Base-by-base conservation (phyloP, 2,329 filamentous ascomycete genomes). In the Chaetomiaceae sp. region DNA sequence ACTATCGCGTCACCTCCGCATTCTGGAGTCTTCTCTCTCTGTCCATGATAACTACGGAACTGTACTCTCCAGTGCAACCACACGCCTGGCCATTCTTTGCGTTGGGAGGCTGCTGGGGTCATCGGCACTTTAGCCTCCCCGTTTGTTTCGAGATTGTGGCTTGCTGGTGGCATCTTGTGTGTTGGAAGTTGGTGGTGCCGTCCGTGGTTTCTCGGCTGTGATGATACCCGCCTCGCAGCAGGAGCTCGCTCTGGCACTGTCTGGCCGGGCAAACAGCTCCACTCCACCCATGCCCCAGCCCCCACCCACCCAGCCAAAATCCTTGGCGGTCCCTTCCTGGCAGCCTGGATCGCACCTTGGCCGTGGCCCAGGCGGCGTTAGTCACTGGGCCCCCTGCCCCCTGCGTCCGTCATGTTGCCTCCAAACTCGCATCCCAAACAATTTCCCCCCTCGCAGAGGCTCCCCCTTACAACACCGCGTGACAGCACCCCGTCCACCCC, bases 371-470 rank as follows among this genome's bases (percentile, higher is more conserved):
- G 42, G 54, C 54, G 53, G 44, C 50, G 54, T 53, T 48, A 38
- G 52, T 54, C 47, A 49, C 54, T 45, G 23, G n/a, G 49, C 49
- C 61, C 58, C 53, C 56, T 58, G 56, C 41, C 58, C 57, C 60
- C 52, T 58, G 34, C 23, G 27, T 49, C 23, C 30, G 21, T 27
- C 31, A 23, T 31, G 47, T 61, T 60, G 58, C 57, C 55, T 58
- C 57, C 56, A 44, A 46, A 38, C 50, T 49, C 39, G 48, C 56
- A 59, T 63, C 53, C 56, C 56, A 62, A 60, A 59, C 57, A 60
- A 60, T 59, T 60, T 58, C 58, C 54, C 59, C 56, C 53, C 53
- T 55, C 27, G 43, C 52, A 37, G 52, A 48, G 50, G 57, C 51
- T 58, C 59, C 52, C 45, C 55, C 57, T 57, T 60, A 52, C 55